Evolutionary conservation across 768 basidiomycete genomes (phyloP).

Genomic region (Leucocoprinus leucothites): DNA sequence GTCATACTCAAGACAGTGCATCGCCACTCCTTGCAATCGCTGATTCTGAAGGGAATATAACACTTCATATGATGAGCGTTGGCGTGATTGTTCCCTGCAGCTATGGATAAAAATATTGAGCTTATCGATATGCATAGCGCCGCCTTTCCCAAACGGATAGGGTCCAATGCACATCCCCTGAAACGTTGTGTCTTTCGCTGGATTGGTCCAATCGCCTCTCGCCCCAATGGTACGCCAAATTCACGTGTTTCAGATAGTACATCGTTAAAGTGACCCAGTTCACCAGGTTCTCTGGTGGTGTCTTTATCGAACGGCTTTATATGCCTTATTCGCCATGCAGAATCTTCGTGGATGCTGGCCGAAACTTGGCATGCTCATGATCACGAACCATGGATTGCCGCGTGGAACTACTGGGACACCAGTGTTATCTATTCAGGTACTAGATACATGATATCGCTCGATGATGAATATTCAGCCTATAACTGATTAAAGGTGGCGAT

Average conservation of each 20-base stretch:
- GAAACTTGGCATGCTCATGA: conserved; percentile 86
- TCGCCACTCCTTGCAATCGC: conserved; percentile 66
- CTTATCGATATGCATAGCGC: conserved; percentile 25
- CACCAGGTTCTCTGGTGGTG: conserved; percentile 59
- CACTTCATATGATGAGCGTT: conserved; percentile 54
- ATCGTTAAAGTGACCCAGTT: conserved; percentile 28
- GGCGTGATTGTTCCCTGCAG: conserved; percentile 33
- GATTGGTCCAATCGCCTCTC: conserved; percentile 84
- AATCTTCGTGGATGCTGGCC: conserved; percentile 40
- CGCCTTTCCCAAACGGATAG: conserved; percentile 35
- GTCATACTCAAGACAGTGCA: conserved; percentile 42
- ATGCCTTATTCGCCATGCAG: conserved; percentile 52
- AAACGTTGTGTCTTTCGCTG: conserved; percentile 81
- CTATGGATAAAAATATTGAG: neutral
- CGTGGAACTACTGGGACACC: conserved; percentile 86
- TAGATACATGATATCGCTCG: conserved; percentile 29
- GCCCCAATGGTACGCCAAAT: conserved; percentile 38
- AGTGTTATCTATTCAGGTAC: conserved; percentile 86
- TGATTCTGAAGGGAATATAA: conserved; percentile 80
- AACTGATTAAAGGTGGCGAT: conserved; percentile 69
- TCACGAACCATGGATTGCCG: conserved; percentile 90
- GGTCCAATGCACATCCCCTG: conserved; percentile 47
- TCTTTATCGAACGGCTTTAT: conserved; percentile 83
- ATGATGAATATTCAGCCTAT: neutral
- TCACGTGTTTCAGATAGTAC: neutral